A percentile compares a stretch with the other conserved stretches of the same genome.
Evolutionary conservation across 2,329 filamentous ascomycete genomes (phyloP).

Genomic region (Diaporthe sp.): DNA sequence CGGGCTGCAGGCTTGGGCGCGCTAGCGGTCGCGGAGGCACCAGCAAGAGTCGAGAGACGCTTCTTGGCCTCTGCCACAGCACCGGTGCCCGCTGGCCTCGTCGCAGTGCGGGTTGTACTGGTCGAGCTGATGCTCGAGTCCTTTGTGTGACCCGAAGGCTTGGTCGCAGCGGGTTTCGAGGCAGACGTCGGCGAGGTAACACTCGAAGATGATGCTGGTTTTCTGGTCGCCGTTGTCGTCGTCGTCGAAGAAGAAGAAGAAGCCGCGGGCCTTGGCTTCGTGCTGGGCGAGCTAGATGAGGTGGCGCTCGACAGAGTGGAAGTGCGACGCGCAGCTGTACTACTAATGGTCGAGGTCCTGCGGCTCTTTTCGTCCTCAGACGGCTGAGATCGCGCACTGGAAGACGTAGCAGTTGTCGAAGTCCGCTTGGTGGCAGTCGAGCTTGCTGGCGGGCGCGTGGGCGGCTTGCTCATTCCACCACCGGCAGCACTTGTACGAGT

Average conservation of each 20-base stretch:
- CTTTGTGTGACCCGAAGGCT: conserved; percentile 50
- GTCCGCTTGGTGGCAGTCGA: conserved; percentile 48
- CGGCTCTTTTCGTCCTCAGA: conserved; percentile 54
- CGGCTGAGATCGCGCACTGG: conserved; percentile 48
- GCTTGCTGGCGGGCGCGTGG: conserved; percentile 46
- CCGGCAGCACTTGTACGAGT: conserved; percentile 45
- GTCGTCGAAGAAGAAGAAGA: conserved; percentile 47
- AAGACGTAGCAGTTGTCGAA: conserved; percentile 47
- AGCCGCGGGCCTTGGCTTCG: conserved; percentile 41
- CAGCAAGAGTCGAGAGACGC: conserved; percentile 65
- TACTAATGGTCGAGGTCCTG: conserved; percentile 42
- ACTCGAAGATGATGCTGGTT: conserved; percentile 50
- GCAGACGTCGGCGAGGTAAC: conserved; percentile 51
- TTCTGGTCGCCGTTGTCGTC: conserved; percentile 50
- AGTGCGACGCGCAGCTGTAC: conserved; percentile 48
- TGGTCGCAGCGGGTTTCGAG: conserved; percentile 46
- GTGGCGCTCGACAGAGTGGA: conserved; percentile 45
- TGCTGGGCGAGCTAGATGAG: conserved; percentile 43
- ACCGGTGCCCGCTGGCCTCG: conserved; percentile 52
- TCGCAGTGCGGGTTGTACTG: conserved; percentile 46
- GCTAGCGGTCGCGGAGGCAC: conserved; percentile 52
- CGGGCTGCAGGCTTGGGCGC: conserved; percentile 58
- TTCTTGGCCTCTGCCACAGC: conserved; percentile 66
- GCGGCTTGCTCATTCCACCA: conserved; percentile 47
- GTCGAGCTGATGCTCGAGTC: conserved; percentile 39